Base-by-base conservation (phyloP, 495 filamentous ascomycete genomes). In the Aspergillus nanangensis region DNA sequence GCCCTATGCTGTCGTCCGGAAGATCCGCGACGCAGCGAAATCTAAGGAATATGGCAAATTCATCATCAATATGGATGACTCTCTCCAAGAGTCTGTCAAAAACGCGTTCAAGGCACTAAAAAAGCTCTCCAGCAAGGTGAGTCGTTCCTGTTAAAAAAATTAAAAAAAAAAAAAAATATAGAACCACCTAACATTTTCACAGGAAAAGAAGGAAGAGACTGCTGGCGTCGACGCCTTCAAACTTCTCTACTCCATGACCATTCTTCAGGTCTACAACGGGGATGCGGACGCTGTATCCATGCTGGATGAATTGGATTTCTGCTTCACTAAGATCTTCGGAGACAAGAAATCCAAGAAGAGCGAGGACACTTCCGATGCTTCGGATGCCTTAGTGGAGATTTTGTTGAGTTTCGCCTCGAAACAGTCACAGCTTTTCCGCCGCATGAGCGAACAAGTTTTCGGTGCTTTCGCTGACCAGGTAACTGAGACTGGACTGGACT, bases 241-340 rank as follows among this genome's bases (percentile, higher is more conserved):
- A 34, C 74, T 96, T 7, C 72, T 96, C 7, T 91, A 93, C 62
- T 86, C 87, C n/a, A 74, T 95, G 45, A 83, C 85, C 2, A 78
- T 96, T 38, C 65, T 96, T 23, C 88, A 95, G 57, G 75, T 95
- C n/a, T 92, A 93, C 66, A 86, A 89, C 55, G 87, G 86, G 15
- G 88, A 94, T 45, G 75, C 85, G 0, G 93, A 97, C 52, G 87
- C 90, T 5, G 72, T 89, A 1, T 76, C 75, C 3, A 80, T 90
- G 49, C 74, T 93, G 5, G 77, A 84, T 14, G 89, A 95, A 54
- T 62, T 95, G 8, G 77, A 84, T 38, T 70, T 80, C 34, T 87
- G 82, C 61, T 88, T 84, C 50, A 71, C 86, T 38, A 83, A 83
- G 43, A 66, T 74, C 65, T 78, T 62, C 57, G 77, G 53, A 25